Percentiles rank a stretch among this genome's conserved stretches.
Evolutionary conservation across 176 grass and related monocot species (phyloP).

Genomic region (Saccharum officinarum): DNA sequence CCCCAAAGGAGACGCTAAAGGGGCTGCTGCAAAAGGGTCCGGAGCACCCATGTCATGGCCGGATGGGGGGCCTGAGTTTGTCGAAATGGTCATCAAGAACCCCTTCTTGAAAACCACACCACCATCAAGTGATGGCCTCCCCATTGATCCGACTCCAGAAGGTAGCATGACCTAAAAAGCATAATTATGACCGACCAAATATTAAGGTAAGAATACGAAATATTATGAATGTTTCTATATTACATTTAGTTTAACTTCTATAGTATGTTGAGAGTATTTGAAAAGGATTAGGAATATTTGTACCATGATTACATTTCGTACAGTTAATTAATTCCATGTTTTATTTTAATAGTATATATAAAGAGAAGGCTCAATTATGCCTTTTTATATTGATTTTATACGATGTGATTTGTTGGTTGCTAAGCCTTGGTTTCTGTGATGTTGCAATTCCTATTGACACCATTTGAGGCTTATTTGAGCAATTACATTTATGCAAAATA

Average conservation of each 20-base stretch:
- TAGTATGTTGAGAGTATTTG: not conserved
- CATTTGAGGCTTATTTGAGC: no score
- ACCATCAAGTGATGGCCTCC: not conserved
- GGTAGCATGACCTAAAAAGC: not conserved
- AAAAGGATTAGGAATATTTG: not conserved
- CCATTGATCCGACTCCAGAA: no score
- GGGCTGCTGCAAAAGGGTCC: accelerated
- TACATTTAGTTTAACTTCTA: not conserved
- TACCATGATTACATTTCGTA: not conserved
- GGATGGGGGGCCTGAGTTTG: not conserved
- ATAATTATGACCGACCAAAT: not conserved
- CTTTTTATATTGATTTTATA: no score
- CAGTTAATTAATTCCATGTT: no score
- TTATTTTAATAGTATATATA: no score
- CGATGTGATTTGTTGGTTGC: no score
- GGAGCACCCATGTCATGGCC: not conserved
- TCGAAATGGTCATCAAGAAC: not conserved
- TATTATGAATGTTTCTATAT: not conserved
- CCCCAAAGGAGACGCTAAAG: not conserved
- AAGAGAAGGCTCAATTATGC: no score
- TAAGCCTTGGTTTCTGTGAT: no score
- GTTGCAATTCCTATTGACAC: no score
- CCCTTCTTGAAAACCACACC: not conserved
- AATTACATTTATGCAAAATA: no score
- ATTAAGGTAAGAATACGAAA: not conserved